Conservation (phyloP, 208 protist species). For the Acanthamoeba triangularis region DNA sequence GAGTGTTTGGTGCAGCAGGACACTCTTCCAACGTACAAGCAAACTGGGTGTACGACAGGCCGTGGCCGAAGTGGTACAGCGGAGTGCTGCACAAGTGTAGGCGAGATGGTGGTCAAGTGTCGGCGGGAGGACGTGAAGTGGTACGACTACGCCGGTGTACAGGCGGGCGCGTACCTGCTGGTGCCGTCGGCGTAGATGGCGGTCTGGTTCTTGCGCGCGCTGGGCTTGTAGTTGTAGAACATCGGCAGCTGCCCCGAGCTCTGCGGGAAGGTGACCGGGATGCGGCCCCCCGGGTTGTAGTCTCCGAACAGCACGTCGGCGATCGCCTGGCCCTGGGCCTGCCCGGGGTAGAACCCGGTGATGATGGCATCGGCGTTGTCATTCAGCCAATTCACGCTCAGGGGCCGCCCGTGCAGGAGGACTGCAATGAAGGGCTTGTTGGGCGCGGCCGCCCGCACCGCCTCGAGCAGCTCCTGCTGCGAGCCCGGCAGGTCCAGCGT, state of each 20-base stretch:
- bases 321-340: neutral
- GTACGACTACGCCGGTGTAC: no score
- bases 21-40: neutral
- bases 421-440: neutral
- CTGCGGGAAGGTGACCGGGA: conserved; percentile 31
- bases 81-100: neutral
- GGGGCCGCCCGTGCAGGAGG: neutral
- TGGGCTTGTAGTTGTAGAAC: conserved; percentile 67
- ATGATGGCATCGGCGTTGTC: neutral
- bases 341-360: conserved; percentile 14
- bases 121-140: neutral
- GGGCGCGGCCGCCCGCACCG: neutral
- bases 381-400: neutral
- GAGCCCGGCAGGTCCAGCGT: conserved; percentile 8
- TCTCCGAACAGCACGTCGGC: neutral
- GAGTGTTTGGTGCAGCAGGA: no score
- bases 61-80: conserved; percentile 15
- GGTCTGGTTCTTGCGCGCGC: neutral
- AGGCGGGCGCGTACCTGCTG: neutral
- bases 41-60: conserved; percentile 4
- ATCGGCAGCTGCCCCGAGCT: neutral
- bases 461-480: neutral
- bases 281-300: conserved; percentile 1
- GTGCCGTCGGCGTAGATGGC: conserved; percentile 6
- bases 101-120: neutral